Evolutionary conservation across 164 flowering plant genomes (phyloP).

Genomic region (Protea cynaroides): DNA sequence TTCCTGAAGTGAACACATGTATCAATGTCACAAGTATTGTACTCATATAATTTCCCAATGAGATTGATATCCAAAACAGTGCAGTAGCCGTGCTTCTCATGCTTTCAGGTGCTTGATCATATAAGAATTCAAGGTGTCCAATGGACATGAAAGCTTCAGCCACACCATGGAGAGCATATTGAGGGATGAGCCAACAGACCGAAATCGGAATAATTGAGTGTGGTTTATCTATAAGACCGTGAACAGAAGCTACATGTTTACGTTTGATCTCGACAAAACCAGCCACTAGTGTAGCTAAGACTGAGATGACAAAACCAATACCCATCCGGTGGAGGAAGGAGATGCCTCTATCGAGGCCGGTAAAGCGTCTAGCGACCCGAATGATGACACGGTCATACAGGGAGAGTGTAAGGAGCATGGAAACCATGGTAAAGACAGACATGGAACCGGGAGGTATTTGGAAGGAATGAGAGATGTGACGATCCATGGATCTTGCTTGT

Average conservation of each 20-base stretch:
- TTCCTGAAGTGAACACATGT: slow-evolving; percentile 39
- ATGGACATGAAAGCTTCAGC: slow-evolving; percentile 83
- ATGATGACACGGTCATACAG: slow-evolving; percentile 65
- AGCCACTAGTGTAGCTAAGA: slow-evolving; percentile 57
- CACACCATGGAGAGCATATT: slow-evolving; percentile 63
- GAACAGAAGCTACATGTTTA: slow-evolving; percentile 35
- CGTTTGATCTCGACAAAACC: slow-evolving; percentile 63
- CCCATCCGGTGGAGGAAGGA: slow-evolving; percentile 70
- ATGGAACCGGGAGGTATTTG: slow-evolving; percentile 78
- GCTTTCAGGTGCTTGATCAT: slow-evolving; percentile 76
- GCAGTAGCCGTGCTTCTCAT: slow-evolving; percentile 71
- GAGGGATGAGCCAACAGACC: slow-evolving; percentile 71
- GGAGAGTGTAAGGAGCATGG: slow-evolving; percentile 58
- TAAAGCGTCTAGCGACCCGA: slow-evolving; percentile 43
- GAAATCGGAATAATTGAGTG: slow-evolving; percentile 38
- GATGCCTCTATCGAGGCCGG: slow-evolving; percentile 76
- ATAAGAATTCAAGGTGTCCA: slow-evolving; percentile 70
- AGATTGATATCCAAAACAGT: slow-evolving; percentile 54
- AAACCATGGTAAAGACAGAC: slow-evolving; percentile 55
- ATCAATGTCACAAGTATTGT: slow-evolving; percentile 48
- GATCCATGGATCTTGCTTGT: slow-evolving; percentile 72
- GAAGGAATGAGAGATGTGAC: slow-evolving; percentile 52
- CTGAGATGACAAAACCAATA: slow-evolving; percentile 58
- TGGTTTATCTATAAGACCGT: slow-evolving; percentile 32
- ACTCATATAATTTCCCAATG: slow-evolving; percentile 56